Percentiles rank a stretch among this genome's conserved stretches.
phyloP scores from a whole-genome alignment of 2,329 filamentous ascomycete genomes.

The Pseudogymnoascus sp. region DNA sequence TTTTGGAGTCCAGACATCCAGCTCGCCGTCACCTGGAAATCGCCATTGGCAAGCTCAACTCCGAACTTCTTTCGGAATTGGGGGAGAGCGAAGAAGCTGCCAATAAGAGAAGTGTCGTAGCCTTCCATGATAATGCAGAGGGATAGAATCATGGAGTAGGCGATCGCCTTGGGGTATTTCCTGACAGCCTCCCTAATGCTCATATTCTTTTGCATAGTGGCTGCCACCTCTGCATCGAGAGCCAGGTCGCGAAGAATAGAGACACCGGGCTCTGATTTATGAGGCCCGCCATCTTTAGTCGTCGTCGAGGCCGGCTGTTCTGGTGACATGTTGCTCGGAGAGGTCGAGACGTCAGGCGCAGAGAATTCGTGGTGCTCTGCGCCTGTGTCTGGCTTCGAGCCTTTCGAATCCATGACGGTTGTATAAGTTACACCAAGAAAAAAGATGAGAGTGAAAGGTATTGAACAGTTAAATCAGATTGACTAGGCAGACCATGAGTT shows the following conservation, averaged over 20 bases:
- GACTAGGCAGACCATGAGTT: background rate
- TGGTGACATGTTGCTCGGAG: background rate
- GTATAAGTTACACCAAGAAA: background rate
- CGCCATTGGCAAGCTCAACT: conserved; percentile 18
- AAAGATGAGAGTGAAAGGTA: background rate
- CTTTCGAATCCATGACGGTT: background rate
- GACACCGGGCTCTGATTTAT: background rate
- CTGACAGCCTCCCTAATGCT: conserved; percentile 56
- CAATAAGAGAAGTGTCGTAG: conserved; percentile 17
- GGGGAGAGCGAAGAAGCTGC: conserved; percentile 18
- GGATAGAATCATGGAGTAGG: conserved; percentile 17
- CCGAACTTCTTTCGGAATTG: conserved; percentile 26
- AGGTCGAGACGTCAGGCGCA: background rate
- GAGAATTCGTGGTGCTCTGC: background rate
- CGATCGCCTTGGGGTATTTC: conserved; percentile 53
- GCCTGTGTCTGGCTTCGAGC: background rate
- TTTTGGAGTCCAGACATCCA: conserved; percentile 38
- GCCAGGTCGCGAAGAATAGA: background rate
- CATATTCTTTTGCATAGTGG: background rate
- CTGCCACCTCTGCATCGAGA: background rate
- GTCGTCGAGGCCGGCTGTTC: background rate
- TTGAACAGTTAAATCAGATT: background rate
- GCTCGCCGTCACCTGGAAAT: conserved; percentile 32
- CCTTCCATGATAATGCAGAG: conserved; percentile 19
- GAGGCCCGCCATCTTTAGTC: background rate